Base-by-base conservation (phyloP, 805 yeast genomes). In the Saturnispora saitoi region DNA sequence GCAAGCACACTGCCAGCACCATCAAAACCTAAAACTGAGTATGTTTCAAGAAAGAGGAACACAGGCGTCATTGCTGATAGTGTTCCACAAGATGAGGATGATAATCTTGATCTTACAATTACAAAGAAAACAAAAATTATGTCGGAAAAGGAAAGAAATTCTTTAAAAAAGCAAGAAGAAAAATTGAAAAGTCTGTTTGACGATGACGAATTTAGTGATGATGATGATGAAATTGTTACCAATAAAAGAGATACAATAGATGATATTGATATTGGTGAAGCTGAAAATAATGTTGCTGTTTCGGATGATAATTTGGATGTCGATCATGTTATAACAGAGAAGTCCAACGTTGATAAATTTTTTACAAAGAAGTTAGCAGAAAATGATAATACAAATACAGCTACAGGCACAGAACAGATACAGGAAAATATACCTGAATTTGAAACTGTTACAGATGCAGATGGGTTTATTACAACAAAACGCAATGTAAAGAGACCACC, bases 401-500 rank as follows among this genome's bases (percentile, higher is more conserved):
- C 17, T 24, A 17, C 38, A 15, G 43, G 15, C 17, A 22, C 29
- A 9, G 46, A 17, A 15, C 42, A 44, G 22, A 37, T 31, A 8
- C 47, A 19, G 8, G 48, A 36, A 11, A 51, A 45, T 14, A 2
- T 37, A 19, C 50, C 58, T 1, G 56, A 54, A 4, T 50, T 52
- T 19, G 63, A 57, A 42, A 56, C 61, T 2, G 60, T 55, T 19
- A 54, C 55, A 19, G 67, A 64, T 43, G 62, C 59, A 12, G 67
- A 64, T 34, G 68, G 68, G 4, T 64, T 57, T 31, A 45, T 64
- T 19, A 61, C 61, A 3, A 57, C 60, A 1, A 56, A 51, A 20
- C 49, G 50, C 17, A 48, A 51, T 38, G 41, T 37, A 3, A 37
- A 37, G 17, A 34, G 38, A 9, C 38, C 38, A 10, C 14, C 41